phyloP scores from a whole-genome alignment of 371 early-diverging fungal species.

The Dipsacomyces acuminosporus region DNA sequence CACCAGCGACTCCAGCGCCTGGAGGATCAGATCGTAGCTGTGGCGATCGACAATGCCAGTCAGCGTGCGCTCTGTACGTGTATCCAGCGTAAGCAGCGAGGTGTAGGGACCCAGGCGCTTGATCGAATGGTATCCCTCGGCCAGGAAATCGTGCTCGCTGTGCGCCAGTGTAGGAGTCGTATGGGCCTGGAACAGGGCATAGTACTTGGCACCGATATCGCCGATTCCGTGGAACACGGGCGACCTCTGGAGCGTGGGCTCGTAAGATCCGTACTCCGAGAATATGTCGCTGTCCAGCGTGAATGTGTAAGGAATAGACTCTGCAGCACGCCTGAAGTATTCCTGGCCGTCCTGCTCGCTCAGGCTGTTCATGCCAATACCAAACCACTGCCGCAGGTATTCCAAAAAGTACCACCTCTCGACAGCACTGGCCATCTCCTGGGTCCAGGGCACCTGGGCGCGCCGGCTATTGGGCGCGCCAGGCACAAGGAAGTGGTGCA shows the following conservation, averaged over 20 bases:
- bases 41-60: conserved; percentile 58
- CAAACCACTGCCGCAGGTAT: conserved; percentile 67
- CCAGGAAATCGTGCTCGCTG: conserved; percentile 61
- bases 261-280: conserved; percentile 73
- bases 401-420: conserved; percentile 69
- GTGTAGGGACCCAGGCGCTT: conserved; percentile 64
- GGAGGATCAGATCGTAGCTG: conserved; percentile 60
- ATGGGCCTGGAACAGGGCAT: conserved; percentile 82
- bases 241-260: conserved; percentile 60
- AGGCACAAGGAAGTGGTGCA: conserved; percentile 61
- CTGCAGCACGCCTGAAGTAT: conserved; percentile 56
- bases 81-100: conserved; percentile 66
- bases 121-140: conserved; percentile 50
- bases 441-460: conserved; percentile 48
- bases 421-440: conserved; percentile 57
- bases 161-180: conserved; percentile 55
- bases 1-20: conserved; percentile 53
- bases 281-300: conserved; percentile 77
- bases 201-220: conserved; percentile 65
- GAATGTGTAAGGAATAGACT: conserved; percentile 70
- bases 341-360: conserved; percentile 45
- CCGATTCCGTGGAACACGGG: conserved; percentile 53
- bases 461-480: conserved; percentile 49
- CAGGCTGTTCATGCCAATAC: conserved; percentile 15
- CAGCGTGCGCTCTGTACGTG: conserved; percentile 72